phyloP scores from a whole-genome alignment of 108 stramenopile species.

The Cylindrotheca closterium region DNA sequence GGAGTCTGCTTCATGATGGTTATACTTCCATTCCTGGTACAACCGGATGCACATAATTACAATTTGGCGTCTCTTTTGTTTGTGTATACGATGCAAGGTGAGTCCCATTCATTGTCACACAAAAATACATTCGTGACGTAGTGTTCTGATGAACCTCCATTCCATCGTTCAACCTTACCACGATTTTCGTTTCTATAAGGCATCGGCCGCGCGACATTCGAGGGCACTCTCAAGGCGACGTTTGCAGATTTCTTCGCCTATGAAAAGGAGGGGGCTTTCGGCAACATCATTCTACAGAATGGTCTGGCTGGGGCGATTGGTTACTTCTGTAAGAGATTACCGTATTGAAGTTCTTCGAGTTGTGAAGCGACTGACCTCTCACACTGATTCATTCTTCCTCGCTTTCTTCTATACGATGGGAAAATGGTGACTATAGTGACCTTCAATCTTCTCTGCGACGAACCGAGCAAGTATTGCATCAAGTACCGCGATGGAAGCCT shows the following conservation, averaged over 20 bases:
- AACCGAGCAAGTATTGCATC: conserved; percentile 50
- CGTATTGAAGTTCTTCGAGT: neutral
- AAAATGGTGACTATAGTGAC: no score
- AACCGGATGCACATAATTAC: conserved; percentile 47
- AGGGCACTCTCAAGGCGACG: conserved; percentile 72
- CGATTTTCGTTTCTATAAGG: no score
- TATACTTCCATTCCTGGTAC: conserved; percentile 58
- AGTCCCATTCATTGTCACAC: no score
- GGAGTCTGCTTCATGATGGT: conserved; percentile 55
- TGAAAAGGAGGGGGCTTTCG: conserved; percentile 82
- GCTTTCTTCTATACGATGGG: no score
- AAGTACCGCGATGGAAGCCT: conserved; percentile 50
- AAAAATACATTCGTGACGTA: no score
- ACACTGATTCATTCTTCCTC: no score
- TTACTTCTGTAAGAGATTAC: conserved; percentile 36
- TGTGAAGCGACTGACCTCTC: neutral
- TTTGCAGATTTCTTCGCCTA: conserved; percentile 78
- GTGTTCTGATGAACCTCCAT: no score
- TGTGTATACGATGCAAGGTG: conserved; percentile 67
- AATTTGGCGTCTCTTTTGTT: conserved; percentile 34
- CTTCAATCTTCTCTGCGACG: conserved; percentile 32
- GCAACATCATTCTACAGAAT: conserved; percentile 82
- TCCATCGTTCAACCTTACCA: no score
- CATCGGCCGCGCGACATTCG: conserved; percentile 82
- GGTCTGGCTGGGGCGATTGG: conserved; percentile 73